A percentile compares a stretch with the other conserved stretches of the same genome.
phyloP scores from a whole-genome alignment of 2,329 filamentous ascomycete genomes.

The Microdochium paspali region DNA sequence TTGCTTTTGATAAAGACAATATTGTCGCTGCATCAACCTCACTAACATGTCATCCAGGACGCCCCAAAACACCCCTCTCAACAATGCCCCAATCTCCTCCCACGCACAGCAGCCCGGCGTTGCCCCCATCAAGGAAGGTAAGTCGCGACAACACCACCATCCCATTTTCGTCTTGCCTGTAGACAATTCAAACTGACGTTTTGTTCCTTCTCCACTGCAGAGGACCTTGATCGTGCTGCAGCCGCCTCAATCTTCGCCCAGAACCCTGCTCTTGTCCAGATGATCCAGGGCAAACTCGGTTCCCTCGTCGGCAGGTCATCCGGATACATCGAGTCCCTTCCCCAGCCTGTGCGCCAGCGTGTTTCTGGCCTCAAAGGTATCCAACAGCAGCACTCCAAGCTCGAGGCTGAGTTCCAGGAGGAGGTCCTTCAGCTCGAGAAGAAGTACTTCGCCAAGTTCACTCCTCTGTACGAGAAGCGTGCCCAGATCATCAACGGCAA shows the following conservation, averaged over 20 bases:
- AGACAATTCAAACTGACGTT: too few species aligned
- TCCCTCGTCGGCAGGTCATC: slow-evolving; percentile 90
- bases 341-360: slow-evolving; percentile 78
- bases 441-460: slow-evolving; percentile 99
- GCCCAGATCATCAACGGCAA: slow-evolving; percentile 84
- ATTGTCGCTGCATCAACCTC: slow-evolving; percentile 1
- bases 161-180: too few species aligned
- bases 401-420: slow-evolving; percentile 97
- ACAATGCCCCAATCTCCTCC: slow-evolving; percentile 93
- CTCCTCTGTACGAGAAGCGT: slow-evolving; percentile 92
- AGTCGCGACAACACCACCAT: slow-evolving; percentile 25
- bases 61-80: slow-evolving; percentile 94
- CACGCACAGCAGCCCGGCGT: slow-evolving; percentile 93
- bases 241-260: slow-evolving; percentile 91
- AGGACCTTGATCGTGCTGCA: slow-evolving; percentile 79
- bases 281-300: slow-evolving; percentile 96
- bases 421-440: slow-evolving; percentile 97
- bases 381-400: slow-evolving; percentile 96
- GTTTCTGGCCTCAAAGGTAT: slow-evolving; percentile 95
- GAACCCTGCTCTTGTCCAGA: slow-evolving; percentile 87
- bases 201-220: slow-evolving; percentile 35
- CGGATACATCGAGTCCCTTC: slow-evolving; percentile 95
- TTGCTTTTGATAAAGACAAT: slow-evolving; percentile 4
- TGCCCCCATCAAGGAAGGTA: slow-evolving; percentile 95
- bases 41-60: slow-evolving; percentile 53